Evolutionary conservation across 345 rosid species (phyloP).

Genomic region (Noccaea bulbosa): DNA sequence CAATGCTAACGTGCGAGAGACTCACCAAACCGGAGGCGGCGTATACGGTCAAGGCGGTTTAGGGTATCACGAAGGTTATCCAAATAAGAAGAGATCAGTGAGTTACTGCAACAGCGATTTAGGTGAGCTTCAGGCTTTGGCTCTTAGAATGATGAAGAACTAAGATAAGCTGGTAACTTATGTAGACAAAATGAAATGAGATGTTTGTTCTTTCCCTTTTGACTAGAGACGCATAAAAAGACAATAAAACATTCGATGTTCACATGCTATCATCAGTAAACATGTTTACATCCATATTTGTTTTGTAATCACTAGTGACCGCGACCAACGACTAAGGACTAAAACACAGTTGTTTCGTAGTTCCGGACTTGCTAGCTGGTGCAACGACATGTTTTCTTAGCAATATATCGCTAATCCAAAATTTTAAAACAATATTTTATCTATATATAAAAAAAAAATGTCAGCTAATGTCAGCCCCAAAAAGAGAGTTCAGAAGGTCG

Average conservation of each 20-base stretch:
- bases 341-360: background rate
- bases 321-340: background rate
- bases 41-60: conserved; percentile 35
- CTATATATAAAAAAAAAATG: too few species aligned
- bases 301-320: background rate
- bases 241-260: conserved; percentile 30
- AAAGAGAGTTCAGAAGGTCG: background rate
- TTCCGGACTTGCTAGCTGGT: background rate
- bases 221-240: background rate
- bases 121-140: conserved; percentile 90
- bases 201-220: conserved; percentile 1
- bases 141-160: conserved; percentile 84
- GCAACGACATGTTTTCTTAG: background rate
- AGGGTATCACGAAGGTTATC: conserved; percentile 46
- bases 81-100: conserved; percentile 43
- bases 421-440: background rate
- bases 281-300: conserved; percentile 31
- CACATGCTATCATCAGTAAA: conserved; percentile 32
- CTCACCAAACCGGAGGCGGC: conserved; percentile 25
- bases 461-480: background rate
- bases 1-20: conserved; percentile 32
- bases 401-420: background rate
- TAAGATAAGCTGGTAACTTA: conserved; percentile 34
- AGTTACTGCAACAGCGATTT: conserved; percentile 50
- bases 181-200: conserved; percentile 26